Percentiles rank a stretch among this genome's conserved stretches.
phyloP scores from a whole-genome alignment of 2,329 filamentous ascomycete genomes.

The Penicillium sclerotigenum region DNA sequence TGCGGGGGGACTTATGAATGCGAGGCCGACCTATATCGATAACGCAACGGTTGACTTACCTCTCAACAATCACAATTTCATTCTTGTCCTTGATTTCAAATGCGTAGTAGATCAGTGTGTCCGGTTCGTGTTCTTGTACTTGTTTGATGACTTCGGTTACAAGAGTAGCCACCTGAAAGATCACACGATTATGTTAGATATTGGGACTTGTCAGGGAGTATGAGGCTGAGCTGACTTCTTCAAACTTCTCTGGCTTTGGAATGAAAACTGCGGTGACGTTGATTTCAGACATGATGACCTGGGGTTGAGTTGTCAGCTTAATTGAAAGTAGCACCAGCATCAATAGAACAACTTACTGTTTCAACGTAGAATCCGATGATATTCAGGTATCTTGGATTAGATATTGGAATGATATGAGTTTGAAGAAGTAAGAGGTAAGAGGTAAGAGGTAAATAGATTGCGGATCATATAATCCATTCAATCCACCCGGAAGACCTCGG shows the following conservation, averaged over 20 bases:
- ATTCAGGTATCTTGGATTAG: not conserved
- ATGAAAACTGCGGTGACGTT: constrained; percentile 31
- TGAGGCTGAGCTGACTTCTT: constrained; percentile 26
- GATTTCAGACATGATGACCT: constrained; percentile 28
- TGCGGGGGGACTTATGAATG: not conserved
- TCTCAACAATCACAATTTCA: constrained; percentile 35
- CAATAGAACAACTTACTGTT: not conserved
- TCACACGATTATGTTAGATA: not conserved
- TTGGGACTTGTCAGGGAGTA: not conserved
- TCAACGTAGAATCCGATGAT: not conserved
- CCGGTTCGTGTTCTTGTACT: constrained; percentile 33
- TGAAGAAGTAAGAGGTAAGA: not conserved
- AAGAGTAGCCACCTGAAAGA: constrained; percentile 24
- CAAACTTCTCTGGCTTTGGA: constrained; percentile 32
- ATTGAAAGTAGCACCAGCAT: not conserved
- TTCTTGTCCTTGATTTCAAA: constrained; percentile 26
- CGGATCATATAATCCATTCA: constrained; percentile 9
- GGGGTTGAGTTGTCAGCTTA: not conserved
- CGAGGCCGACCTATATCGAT: not conserved
- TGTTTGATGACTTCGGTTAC: constrained; percentile 27
- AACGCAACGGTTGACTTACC: constrained; percentile 18
- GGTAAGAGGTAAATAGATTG: not conserved
- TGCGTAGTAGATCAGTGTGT: constrained; percentile 32
- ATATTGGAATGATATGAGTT: not conserved
- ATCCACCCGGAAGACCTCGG: constrained; percentile 13